A percentile compares a stretch with the other conserved stretches of the same genome.
Evolutionary conservation across 306 rosid species (phyloP).

Genomic region (Cicer judaicum): DNA sequence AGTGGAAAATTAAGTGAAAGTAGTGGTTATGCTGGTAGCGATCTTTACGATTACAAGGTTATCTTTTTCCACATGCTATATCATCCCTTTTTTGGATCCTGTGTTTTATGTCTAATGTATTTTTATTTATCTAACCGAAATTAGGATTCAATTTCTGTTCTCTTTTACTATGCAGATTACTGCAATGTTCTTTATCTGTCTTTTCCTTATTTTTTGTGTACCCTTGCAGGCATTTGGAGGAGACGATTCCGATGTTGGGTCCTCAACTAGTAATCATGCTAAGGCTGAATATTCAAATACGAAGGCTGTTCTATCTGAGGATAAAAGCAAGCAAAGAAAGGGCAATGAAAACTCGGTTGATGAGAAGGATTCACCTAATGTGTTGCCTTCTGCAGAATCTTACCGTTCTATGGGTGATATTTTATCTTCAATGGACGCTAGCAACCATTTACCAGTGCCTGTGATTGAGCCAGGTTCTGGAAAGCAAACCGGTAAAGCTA

Average conservation of each 20-base stretch:
- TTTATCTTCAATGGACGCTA: conserved; percentile 80
- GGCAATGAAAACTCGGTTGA: conserved; percentile 54
- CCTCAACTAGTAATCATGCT: conserved; percentile 72
- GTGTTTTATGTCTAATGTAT: conserved; percentile 16
- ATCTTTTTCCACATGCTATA: conserved; percentile 36
- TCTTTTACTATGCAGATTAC: not conserved
- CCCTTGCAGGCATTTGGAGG: conserved; percentile 70
- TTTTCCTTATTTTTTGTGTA: conserved; percentile 36
- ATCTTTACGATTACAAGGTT: conserved; percentile 97
- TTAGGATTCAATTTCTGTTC: not conserved
- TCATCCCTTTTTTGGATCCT: not conserved
- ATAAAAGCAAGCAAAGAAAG: conserved; percentile 64
- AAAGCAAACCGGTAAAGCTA: conserved; percentile 69
- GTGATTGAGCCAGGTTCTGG: conserved; percentile 65
- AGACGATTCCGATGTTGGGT: conserved; percentile 85
- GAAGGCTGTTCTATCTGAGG: conserved; percentile 59
- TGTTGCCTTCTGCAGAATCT: conserved; percentile 70
- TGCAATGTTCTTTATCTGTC: not conserved
- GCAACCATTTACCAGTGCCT: conserved; percentile 56
- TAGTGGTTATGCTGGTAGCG: conserved; percentile 97
- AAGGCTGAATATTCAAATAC: conserved; percentile 60
- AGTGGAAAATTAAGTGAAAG: conserved; percentile 98
- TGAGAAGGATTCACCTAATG: conserved; percentile 62
- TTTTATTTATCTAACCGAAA: conserved; percentile 27
- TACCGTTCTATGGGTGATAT: conserved; percentile 91